phyloP scores from a whole-genome alignment of 2,329 filamentous ascomycete species.

The Proliferodiscus dingleyae region DNA sequence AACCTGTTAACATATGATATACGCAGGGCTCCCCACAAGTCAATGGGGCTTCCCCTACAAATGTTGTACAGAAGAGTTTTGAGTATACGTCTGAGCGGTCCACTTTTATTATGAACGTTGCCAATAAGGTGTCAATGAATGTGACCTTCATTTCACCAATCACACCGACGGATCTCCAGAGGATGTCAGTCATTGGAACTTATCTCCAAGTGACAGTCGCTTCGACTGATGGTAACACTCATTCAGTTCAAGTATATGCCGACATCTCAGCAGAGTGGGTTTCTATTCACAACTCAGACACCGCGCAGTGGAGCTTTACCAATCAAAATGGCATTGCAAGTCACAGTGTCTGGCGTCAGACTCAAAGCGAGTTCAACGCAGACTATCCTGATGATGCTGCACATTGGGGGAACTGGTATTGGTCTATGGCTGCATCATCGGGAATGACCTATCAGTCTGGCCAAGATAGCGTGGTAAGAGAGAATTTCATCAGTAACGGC shows the following conservation, averaged over 20 bases:
- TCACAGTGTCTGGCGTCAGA: constrained; percentile 22
- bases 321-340: constrained; percentile 20
- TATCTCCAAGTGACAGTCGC: constrained; percentile 61
- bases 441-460: constrained; percentile 65
- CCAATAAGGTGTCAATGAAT: constrained; percentile 55
- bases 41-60: constrained; percentile 37
- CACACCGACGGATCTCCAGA: constrained; percentile 59
- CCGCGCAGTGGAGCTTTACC: constrained; percentile 52
- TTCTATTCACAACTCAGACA: constrained; percentile 52
- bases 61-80: constrained; percentile 57
- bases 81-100: constrained; percentile 70
- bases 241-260: constrained; percentile 66
- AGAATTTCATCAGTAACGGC: constrained; percentile 59
- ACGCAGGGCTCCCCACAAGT: constrained; percentile 48
- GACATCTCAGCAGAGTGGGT: constrained; percentile 76
- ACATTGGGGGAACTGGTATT: constrained; percentile 78
- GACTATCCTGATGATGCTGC: constrained; percentile 42
- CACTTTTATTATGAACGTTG: constrained; percentile 64
- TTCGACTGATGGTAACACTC: constrained; percentile 56
- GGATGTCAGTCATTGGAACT: constrained; percentile 66
- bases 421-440: constrained; percentile 57
- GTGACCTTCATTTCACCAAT: constrained; percentile 69
- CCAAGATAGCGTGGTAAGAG: constrained; percentile 57
- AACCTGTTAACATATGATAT: too few relatives aligned
- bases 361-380: constrained; percentile 27